phyloP scores from a whole-genome alignment of 2,329 filamentous ascomycete genomes.

The Ophiostoma ulmi region DNA sequence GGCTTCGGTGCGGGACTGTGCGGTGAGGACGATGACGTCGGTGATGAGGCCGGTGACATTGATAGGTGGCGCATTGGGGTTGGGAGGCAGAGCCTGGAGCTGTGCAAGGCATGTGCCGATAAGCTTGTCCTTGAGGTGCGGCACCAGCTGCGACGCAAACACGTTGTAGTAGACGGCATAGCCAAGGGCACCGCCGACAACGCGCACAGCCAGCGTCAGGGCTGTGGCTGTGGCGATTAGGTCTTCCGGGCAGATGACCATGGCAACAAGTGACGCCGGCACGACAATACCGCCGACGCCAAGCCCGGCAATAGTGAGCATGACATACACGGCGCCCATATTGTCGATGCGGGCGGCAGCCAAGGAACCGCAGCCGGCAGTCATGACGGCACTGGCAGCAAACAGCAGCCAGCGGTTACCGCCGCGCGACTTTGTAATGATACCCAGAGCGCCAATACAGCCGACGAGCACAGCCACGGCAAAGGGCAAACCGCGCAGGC shows the following conservation, averaged over 20 bases:
- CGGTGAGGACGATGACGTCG: constrained; percentile 50
- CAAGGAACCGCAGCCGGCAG: constrained; percentile 55
- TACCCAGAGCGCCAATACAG: constrained; percentile 52
- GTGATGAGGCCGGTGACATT: constrained; percentile 21
- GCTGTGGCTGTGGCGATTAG: constrained; percentile 65
- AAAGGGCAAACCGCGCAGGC: constrained; percentile 60
- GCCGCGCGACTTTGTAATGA: constrained; percentile 54
- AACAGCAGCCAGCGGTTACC: constrained; percentile 58
- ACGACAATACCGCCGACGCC: constrained; percentile 65
- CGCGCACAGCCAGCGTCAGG: constrained; percentile 63
- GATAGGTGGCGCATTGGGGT: constrained; percentile 6
- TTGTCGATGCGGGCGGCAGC: constrained; percentile 49
- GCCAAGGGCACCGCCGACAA: constrained; percentile 61
- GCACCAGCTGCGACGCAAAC: constrained; percentile 45
- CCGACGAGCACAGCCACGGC: constrained; percentile 59
- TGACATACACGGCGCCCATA: constrained; percentile 48
- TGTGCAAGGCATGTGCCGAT: constrained; percentile 45
- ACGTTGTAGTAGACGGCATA: constrained; percentile 56
- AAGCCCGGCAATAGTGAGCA: constrained; percentile 57
- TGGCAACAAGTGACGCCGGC: constrained; percentile 61
- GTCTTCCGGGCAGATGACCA: constrained; percentile 65
- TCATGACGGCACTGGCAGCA: constrained; percentile 57
- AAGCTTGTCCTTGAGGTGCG: constrained; percentile 43
- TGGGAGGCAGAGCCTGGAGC: constrained; percentile 34
- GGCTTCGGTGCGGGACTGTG: constrained; percentile 45